These are phyloP conservation scores for Cercospora beticola DNA, from an alignment of 2,329 filamentous ascomycete genomes.

Conservation along the genomic window DNA sequence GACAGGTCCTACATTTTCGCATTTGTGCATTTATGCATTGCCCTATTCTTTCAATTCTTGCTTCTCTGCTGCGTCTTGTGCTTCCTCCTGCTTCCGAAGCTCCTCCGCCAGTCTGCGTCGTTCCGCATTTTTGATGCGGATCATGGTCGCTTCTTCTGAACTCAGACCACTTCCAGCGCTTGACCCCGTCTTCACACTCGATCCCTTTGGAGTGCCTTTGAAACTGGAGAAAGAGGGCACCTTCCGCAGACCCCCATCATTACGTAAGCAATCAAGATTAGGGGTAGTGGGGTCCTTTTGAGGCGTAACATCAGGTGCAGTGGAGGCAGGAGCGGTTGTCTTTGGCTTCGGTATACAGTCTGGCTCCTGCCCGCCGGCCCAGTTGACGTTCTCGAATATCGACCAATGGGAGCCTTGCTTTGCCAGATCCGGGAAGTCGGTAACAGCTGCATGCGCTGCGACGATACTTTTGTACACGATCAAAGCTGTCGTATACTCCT, in stretches of 20 bases:
- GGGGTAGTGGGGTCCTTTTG: background rate
- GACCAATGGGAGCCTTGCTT: slow-evolving; percentile 44
- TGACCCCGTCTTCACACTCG: slow-evolving; percentile 12
- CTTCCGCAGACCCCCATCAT: slow-evolving; percentile 27
- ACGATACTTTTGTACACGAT: slow-evolving; percentile 60
- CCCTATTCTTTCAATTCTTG: background rate
- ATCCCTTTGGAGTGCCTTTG: slow-evolving; percentile 33
- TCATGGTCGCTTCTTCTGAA: slow-evolving; percentile 47
- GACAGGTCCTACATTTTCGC: background rate
- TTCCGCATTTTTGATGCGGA: slow-evolving; percentile 47
- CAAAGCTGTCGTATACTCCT: slow-evolving; percentile 49
- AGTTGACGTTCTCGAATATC: slow-evolving; percentile 54
- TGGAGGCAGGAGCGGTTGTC: background rate
- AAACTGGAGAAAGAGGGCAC: slow-evolving; percentile 47
- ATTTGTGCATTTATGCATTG: background rate
- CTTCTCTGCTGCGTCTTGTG: background rate
- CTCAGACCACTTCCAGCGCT: slow-evolving; percentile 25
- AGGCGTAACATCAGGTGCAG: background rate
- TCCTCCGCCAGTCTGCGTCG: background rate
- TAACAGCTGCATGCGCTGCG: slow-evolving; percentile 57
- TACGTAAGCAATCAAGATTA: background rate
- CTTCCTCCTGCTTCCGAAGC: background rate
- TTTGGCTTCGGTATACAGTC: slow-evolving; percentile 40
- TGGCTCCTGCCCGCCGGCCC: slow-evolving; percentile 56
- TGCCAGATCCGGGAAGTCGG: slow-evolving; percentile 42